Percentiles rank a stretch among this genome's conserved stretches.
phyloP scores from a whole-genome alignment of 2,329 filamentous ascomycete genomes.

The Conoideocrella luteorostrata region DNA sequence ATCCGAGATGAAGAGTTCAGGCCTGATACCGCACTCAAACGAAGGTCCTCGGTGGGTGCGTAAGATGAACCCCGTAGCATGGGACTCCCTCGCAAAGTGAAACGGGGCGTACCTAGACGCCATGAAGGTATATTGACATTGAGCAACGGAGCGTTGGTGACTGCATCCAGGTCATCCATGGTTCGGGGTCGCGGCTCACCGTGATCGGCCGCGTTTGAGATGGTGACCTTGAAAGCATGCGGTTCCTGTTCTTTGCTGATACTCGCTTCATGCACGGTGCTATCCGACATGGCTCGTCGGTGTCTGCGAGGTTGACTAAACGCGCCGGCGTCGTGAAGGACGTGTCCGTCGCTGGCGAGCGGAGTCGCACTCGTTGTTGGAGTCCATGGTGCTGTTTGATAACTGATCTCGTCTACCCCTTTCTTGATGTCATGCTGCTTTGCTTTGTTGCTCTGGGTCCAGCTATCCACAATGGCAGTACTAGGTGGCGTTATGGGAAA shows the following conservation, averaged over 20 bases:
- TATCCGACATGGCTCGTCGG: constrained; percentile 67
- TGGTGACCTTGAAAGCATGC: constrained; percentile 72
- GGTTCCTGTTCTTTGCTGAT: constrained; percentile 48
- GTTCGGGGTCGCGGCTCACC: constrained; percentile 52
- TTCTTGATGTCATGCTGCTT: constrained; percentile 15
- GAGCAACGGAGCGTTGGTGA: constrained; percentile 45
- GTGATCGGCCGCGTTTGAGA: constrained; percentile 58
- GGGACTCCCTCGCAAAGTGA: constrained; percentile 69
- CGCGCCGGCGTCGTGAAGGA: constrained; percentile 23
- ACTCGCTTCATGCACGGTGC: constrained; percentile 62
- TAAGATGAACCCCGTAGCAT: constrained; percentile 77
- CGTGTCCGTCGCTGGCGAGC: constrained; percentile 25
- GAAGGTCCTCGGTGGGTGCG: constrained; percentile 64
- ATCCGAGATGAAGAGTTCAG: constrained; percentile 30
- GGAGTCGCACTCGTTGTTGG: constrained; percentile 33
- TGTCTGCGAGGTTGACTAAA: constrained; percentile 30
- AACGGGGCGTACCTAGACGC: constrained; percentile 73
- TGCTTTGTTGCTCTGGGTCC: constrained; percentile 34
- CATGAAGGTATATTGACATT: constrained; percentile 78
- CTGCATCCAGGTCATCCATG: constrained; percentile 46
- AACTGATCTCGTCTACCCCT: not conserved
- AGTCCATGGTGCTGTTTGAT: constrained; percentile 27
- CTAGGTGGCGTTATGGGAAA: constrained; percentile 56
- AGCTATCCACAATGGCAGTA: constrained; percentile 41
- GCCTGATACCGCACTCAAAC: constrained; percentile 54